phyloP scores from a whole-genome alignment of 176 grass and related monocot species.

The Aegilops sharonensis region DNA sequence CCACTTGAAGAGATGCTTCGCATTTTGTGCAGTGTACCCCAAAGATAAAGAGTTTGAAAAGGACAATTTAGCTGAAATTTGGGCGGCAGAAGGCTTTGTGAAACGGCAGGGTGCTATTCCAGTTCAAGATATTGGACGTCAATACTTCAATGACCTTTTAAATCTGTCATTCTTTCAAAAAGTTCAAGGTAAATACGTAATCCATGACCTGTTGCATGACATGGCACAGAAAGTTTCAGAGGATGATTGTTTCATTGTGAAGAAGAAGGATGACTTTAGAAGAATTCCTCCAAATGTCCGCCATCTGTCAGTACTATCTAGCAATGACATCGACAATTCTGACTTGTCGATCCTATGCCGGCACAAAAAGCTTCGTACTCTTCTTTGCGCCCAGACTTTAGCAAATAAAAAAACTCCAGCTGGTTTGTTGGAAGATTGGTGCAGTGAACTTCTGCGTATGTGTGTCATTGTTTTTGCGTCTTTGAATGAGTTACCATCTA shows the following conservation, averaged over 20 bases:
- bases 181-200: not conserved
- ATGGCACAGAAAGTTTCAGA: conserved; percentile 27
- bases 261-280: rapidly evolving
- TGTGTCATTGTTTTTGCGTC: not conserved
- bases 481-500: not conserved
- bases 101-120: not conserved
- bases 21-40: not conserved
- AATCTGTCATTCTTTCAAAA: conserved; percentile 1
- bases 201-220: conserved; percentile 51
- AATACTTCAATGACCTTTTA: conserved; percentile 4
- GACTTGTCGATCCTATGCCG: not conserved
- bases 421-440: not conserved
- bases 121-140: not conserved
- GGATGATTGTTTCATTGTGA: not conserved
- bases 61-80: not conserved
- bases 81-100: not conserved
- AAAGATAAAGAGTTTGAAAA: conserved; percentile 8
- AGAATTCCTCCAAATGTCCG: not conserved
- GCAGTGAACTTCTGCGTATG: rapidly evolving
- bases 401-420: not conserved
- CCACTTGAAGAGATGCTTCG: conserved; percentile 18
- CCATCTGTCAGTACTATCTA: not conserved
- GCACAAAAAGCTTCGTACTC: not conserved
- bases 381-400: not conserved
- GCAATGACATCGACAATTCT: rapidly evolving